Evolutionary conservation across 2,329 filamentous ascomycete genomes (phyloP), one percentile per base, ranked within the genome.

Genomic region (Penicillium olsonii): DNA sequence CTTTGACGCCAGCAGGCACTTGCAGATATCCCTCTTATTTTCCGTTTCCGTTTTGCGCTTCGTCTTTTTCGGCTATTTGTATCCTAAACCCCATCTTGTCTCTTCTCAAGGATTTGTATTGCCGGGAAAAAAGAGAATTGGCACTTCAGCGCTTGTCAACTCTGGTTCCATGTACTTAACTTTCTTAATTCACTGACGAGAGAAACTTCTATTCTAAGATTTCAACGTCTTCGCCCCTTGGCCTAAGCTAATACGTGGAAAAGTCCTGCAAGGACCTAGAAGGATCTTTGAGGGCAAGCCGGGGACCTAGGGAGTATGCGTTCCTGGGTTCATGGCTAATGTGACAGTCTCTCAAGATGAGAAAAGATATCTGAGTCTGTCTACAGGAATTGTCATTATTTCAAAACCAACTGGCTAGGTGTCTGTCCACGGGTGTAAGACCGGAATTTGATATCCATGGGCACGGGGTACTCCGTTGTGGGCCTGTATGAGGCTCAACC

Each of bases 11-110:
- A 61, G 63, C 66, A 66, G 57, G 59, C 60, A 60, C 60, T 70
- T 68, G 62, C 67, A 66, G 63, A 70, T 72, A 71, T 70, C 66
- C 65, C 63, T 52, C 66, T 69, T 62, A 58, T 61, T 60, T 29
- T 15, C 65, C 63, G 62, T 52, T 61, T 60, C 61, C 45, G 49
- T 50, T 62, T 62, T 64, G 46, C 54, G 56, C 52, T 51, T 27
- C 19, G 33, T 48, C 59, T 59, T 55, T 64, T 45, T 55, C 47
- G 45, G 54, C 50, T 54, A 5, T 53, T 56, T 48, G 41, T 48
- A 55, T 57, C 51, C 48, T 39, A 56, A 33, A 52, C 51, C 44
- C 53, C 50, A 48, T 53, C 43, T 42, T 54, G 41, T 42, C 44
- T 42, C 44, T 48, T 50, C 46, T 54, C 46, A 54, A 43, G 54